Evolutionary conservation across 345 rosid species (phyloP).

Genomic region (Viola odorata): DNA sequence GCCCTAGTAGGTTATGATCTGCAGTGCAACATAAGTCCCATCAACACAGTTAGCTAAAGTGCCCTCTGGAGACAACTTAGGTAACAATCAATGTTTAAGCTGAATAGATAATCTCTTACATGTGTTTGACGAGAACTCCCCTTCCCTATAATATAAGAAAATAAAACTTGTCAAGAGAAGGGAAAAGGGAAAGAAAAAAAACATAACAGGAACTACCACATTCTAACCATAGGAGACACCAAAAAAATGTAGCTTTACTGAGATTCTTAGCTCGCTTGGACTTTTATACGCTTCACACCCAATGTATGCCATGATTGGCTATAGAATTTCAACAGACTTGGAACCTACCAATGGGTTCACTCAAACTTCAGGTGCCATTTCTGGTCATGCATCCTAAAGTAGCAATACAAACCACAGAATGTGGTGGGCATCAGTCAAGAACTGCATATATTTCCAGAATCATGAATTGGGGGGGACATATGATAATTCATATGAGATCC

Average conservation of each 20-base stretch:
- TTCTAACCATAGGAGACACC: not conserved
- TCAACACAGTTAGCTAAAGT: conserved; percentile 15
- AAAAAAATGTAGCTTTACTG: not conserved
- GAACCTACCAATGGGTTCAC: not conserved
- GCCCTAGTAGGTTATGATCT: conserved; percentile 81
- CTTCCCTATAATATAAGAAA: conserved; percentile 54
- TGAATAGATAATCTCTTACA: conserved; percentile 52
- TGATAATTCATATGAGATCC: no score
- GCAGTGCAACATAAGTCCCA: conserved; percentile 26
- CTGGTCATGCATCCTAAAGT: no score
- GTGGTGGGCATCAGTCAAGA: no score
- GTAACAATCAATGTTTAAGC: conserved; percentile 11
- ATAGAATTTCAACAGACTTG: no score
- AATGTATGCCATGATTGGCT: not conserved
- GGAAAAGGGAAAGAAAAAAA: conserved; percentile 7
- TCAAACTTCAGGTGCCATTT: no score
- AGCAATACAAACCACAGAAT: no score
- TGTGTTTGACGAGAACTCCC: conserved; percentile 64
- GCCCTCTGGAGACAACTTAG: conserved; percentile 1
- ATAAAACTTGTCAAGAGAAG: conserved; percentile 1
- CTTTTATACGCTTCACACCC: not conserved
- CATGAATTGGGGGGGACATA: no score
- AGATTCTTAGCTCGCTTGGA: not conserved
- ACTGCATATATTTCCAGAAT: no score
- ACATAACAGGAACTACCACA: not conserved